Evolutionary conservation across 257 asterid species (phyloP).

Genomic region (Plantago ovata): DNA sequence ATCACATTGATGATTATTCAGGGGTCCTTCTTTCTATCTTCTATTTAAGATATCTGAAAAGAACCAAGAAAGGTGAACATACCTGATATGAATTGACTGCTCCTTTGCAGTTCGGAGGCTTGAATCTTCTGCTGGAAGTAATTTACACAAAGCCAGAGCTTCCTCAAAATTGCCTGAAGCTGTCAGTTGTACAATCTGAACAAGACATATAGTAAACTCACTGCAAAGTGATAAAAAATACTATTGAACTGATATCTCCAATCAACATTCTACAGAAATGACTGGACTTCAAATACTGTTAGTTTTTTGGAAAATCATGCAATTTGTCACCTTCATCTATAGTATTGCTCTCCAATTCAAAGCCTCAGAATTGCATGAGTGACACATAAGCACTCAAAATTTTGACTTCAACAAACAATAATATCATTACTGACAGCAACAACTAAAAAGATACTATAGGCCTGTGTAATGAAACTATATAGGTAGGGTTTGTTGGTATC

Average conservation of each 20-base stretch:
- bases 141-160: constrained; percentile 90
- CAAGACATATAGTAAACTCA: constrained; percentile 23
- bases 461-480: too few species aligned
- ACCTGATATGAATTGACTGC: constrained; percentile 97
- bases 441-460: too few species aligned
- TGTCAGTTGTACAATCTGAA: constrained; percentile 94
- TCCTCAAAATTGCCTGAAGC: constrained; percentile 99
- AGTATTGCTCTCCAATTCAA: too few species aligned
- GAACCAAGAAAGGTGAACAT: constrained; percentile 9
- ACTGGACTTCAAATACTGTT: too few species aligned
- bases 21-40: too few species aligned
- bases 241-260: too few species aligned
- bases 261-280: too few species aligned
- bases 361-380: too few species aligned
- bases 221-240: neutral
- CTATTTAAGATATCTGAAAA: neutral
- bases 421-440: neutral
- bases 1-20: too few species aligned
- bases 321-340: too few species aligned
- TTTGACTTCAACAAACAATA: neutral
- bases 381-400: too few species aligned
- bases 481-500: neutral
- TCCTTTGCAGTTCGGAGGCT: constrained; percentile 91
- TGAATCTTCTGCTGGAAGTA: constrained; percentile 97
- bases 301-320: too few species aligned